Base-by-base conservation (phyloP, 2,329 filamentous ascomycete genomes). In the Plenodomus lindquistii region DNA sequence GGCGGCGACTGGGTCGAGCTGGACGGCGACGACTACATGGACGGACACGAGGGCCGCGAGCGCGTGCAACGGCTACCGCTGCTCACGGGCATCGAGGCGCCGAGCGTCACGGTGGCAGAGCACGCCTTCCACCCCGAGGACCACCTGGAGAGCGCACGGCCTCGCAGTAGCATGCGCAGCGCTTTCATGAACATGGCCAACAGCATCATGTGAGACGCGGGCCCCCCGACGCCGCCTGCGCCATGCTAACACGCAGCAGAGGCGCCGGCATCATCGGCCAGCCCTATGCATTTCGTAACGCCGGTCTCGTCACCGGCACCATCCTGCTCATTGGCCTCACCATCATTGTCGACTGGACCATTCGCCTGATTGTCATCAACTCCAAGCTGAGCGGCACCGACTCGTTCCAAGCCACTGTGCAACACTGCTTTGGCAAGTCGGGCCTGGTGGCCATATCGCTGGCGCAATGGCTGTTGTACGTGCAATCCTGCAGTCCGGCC, bases 121-220 rank as follows among this genome's bases (percentile, higher is more conserved):
- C 79, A 83, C 46, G 63, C 74, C 2, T 74, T 81, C 49, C 79
- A 83, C 46, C 77, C 81, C 0, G 81, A 84, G 59, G 81, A 85
- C 42, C 74, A 83, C 50, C 68, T 86, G 47, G 82, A 85, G 59
- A 79, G 73, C 54, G 80, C 82, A 17, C 81, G 92, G 47, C 91
- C 93, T 39, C 93, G 93, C 75, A 96, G 90, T 48, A 88, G 88
- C 4, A 81, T 97, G 75, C 81, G 83, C 54, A 90, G 88, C 69
- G 93, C 94, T 2, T 97, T 99, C 62, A 96, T 97, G 91, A 99
- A 99, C 75, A 99, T 99, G 94, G 93, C 94, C 55, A 99, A 99
- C 77, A 95, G 89, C 63, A 99, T 99, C 71, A 97, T 99, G 74
- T 77, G 58, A 59, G 74, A 40, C 16, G 19, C 3, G 16, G 1